A percentile compares a stretch with the other conserved stretches of the same genome.
Evolutionary conservation across 2,329 filamentous ascomycete species (phyloP).

Genomic region (Neocatenulostroma microsporum): DNA sequence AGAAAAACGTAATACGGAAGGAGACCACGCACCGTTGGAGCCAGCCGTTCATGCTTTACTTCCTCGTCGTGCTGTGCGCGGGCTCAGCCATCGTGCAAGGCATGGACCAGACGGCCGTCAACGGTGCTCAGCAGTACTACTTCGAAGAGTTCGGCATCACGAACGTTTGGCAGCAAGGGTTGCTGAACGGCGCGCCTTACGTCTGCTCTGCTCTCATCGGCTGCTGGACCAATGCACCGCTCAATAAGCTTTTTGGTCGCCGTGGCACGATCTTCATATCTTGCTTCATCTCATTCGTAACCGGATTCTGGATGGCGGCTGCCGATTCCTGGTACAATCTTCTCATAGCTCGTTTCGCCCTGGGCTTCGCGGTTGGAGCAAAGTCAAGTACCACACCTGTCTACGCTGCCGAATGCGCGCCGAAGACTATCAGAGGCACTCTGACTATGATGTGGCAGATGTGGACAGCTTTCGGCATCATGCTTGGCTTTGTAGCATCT

Average conservation of each 20-base stretch:
- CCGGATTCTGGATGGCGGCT: slow-evolving; percentile 38
- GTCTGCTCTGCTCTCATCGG: slow-evolving; percentile 39
- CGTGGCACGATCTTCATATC: slow-evolving; percentile 58
- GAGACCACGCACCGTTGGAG: slow-evolving; percentile 46
- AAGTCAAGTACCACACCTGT: slow-evolving; percentile 59
- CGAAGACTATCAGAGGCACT: slow-evolving; percentile 6
- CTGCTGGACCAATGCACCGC: slow-evolving; percentile 48
- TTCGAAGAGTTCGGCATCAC: slow-evolving; percentile 8
- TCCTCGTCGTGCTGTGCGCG: slow-evolving; percentile 28
- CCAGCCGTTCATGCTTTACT: slow-evolving; percentile 44
- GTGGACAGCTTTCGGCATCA: slow-evolving; percentile 26
- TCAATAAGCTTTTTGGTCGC: slow-evolving; percentile 53
- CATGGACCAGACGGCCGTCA: slow-evolving; percentile 43
- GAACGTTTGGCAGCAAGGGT: slow-evolving; percentile 23
- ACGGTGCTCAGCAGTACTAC: slow-evolving; percentile 28
- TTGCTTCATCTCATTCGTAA: slow-evolving; percentile 35
- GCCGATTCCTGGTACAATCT: slow-evolving; percentile 32
- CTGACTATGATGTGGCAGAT: slow-evolving; percentile 13
- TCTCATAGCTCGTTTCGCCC: slow-evolving; percentile 57
- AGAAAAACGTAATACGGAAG: slow-evolving; percentile 35
- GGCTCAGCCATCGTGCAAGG: slow-evolving; percentile 33
- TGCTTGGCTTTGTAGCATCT: slow-evolving; percentile 31
- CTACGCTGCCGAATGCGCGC: slow-evolving; percentile 59
- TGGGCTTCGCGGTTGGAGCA: slow-evolving; percentile 50
- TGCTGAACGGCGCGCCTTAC: slow-evolving; percentile 41